phyloP scores from a whole-genome alignment of 495 filamentous ascomycete genomes.

The Hapsidospora chrysogenum region DNA sequence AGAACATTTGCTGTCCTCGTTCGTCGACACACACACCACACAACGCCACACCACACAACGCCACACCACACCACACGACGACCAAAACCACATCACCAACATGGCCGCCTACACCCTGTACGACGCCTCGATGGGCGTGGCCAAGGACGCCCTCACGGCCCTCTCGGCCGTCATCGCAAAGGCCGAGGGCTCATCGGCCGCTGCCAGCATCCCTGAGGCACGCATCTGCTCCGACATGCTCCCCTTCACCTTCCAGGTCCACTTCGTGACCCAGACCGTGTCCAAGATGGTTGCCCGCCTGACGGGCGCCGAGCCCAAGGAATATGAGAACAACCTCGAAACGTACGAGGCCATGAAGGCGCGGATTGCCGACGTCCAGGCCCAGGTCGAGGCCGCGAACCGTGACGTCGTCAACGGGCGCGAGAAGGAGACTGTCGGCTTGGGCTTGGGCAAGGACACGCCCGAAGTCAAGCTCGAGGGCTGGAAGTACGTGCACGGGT shows the following conservation, averaged over 20 bases:
- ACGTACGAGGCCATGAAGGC: slow-evolving; percentile 17
- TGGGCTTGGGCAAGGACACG: slow-evolving; percentile 9
- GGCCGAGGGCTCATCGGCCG: slow-evolving; percentile 11
- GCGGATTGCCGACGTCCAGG: slow-evolving; percentile 5
- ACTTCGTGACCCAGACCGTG: slow-evolving; percentile 14
- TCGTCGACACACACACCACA: no score
- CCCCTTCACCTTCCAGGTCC: slow-evolving; percentile 25
- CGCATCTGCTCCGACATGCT: slow-evolving; percentile 29
- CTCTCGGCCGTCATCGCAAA: slow-evolving; percentile 9
- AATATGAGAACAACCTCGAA: slow-evolving; percentile 15
- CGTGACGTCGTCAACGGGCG: slow-evolving; percentile 18
- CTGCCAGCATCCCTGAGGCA: background rate
- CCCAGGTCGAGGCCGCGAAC: slow-evolving; percentile 16
- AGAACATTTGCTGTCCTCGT: no score
- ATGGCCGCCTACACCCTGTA: slow-evolving; percentile 9
- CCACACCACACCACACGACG: no score
- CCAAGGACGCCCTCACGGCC: slow-evolving; percentile 1
- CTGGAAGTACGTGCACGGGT: slow-evolving; percentile 14
- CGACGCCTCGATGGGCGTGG: slow-evolving; percentile 5
- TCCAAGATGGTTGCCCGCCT: slow-evolving; percentile 23
- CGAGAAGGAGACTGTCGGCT: slow-evolving; percentile 13
- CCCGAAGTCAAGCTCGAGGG: slow-evolving; percentile 2
- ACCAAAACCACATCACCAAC: slow-evolving; percentile 2
- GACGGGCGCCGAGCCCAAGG: slow-evolving; percentile 12
- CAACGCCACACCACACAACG: no score